Evolutionary conservation across 2,329 filamentous ascomycete genomes (phyloP), one percentile per base, ranked within the genome.

Genomic region (Dothidotthia symphoricarpi): DNA sequence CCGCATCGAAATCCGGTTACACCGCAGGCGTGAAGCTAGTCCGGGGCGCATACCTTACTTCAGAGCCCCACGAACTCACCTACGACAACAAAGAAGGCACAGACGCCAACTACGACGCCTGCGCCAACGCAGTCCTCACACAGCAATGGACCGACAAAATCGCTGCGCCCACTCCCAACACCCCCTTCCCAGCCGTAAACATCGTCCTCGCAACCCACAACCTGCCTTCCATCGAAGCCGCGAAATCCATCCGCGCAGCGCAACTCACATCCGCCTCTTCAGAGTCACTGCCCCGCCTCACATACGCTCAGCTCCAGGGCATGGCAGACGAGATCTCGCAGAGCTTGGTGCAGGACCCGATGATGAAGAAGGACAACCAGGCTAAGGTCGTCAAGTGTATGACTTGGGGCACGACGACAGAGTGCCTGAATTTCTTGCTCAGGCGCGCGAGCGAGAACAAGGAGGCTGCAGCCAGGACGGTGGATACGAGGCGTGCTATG

Each of bases 261-360:
- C 75, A 78, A 33, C 50, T 17, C 49, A 54, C 28, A 22, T 32
- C 41, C 59, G 57, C 3, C 59, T 66, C 27, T 44, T 73, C 44
- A 27, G 35, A 47, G 13, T 28, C 43, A 1, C 51, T 63, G 1
- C 60, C 59, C 0, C 46, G 53, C 3, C 66, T 80, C 8, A 67
- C 69, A 0, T 89, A 88, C 64, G 86, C 86, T 3, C 90, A 96
- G 69, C 78, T 96, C 1, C 86, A 91, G 71, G 90, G 91, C 27
- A 97, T 97, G 91, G 91, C 91, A 1, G 91, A 97, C 54, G 90
- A 96, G 62, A 82, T 97, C 35, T 88, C 84, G 40, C 76, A 77
- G 49, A 67, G 69, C 3, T 62, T 81, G 0, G 61, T 81, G 12
- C 68, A 77, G 40, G 68, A 69, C 19, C 52, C 61, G 14, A 50